Evolutionary conservation across 2,329 filamentous ascomycete species (phyloP), one percentile per base, ranked within the genome.

Genomic region (Pestalotiopsis sp.): DNA sequence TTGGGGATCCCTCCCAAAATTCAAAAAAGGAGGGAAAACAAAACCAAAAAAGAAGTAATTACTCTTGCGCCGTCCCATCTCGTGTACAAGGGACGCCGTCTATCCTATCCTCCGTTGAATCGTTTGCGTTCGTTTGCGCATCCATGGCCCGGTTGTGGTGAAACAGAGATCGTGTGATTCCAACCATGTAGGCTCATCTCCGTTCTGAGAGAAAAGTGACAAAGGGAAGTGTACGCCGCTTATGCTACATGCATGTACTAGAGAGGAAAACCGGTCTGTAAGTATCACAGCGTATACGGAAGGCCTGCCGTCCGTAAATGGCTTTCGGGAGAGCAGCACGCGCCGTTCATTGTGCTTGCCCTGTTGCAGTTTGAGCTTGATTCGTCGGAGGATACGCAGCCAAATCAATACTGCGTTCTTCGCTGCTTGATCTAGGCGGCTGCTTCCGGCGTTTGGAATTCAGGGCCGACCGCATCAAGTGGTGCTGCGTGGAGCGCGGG

Each of bases 401-500:
- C 6, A 17, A 52, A n/a, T 59, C 25, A 27, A n/a, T 52, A 20
- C 9, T 4, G 62, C n/a, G 65, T 45, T 39, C 71, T 65, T 4
- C 84, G 83, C 31, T 7, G 2, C 9, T 9, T 20, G 45, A 52
- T 4, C 20, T 52, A 52, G 4, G n/a, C 45, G 17, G 17, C n/a
- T 23, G 45, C 17, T 52, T n/a, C 45, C 17, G 31, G 31, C 31
- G 66, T 84, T 86, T n/a, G 76, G 20, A 52, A 75, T 23, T 82
- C 71, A 1, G 88, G 86, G 72, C 87, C 73, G 67, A 95, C 88
- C 13, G 88, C 89, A 78, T 97, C 93, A 59, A 98, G 81, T 1
- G 95, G 94, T 27, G 93, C 95, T 4, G 94, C 91, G 79, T 98
- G 96, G 71, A 98, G 82, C 3, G 96, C 95, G 17, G 96, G 96